A percentile compares a stretch with the other conserved stretches of the same genome.
Conservation (phyloP, 768 basidiomycete genomes). For the Leccinum longicurvipes region DNA sequence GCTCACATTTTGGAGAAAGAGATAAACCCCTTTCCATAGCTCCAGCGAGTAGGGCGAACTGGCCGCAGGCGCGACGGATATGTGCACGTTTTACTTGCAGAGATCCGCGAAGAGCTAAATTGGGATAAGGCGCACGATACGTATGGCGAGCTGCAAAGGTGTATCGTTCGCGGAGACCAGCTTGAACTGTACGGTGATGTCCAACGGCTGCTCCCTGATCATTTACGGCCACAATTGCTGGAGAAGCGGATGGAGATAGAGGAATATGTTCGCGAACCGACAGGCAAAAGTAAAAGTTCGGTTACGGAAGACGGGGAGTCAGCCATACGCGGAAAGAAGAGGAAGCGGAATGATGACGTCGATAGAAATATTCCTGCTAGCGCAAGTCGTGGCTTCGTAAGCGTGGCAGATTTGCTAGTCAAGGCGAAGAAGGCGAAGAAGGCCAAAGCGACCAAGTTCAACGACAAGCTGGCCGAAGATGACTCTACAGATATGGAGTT, state of each 20-base stretch:
- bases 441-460: slow-evolving; percentile 41
- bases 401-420: slow-evolving; percentile 57
- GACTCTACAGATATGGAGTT: slow-evolving; percentile 70
- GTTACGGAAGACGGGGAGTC: slow-evolving; percentile 28
- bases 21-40: slow-evolving; percentile 41
- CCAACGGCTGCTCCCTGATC: slow-evolving; percentile 75
- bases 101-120: slow-evolving; percentile 87
- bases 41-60: slow-evolving; percentile 94
- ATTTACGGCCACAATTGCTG: slow-evolving; percentile 70
- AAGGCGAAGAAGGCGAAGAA: slow-evolving; percentile 52
- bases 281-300: slow-evolving; percentile 32
- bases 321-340: slow-evolving; percentile 45
- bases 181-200: slow-evolving; percentile 95
- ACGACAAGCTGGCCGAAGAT: slow-evolving; percentile 49
- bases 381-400: slow-evolving; percentile 71
- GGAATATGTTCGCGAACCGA: slow-evolving; percentile 57
- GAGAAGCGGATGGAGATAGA: slow-evolving; percentile 84
- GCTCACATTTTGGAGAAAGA: background rate
- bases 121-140: slow-evolving; percentile 83
- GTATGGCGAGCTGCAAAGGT: slow-evolving; percentile 85
- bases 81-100: slow-evolving; percentile 89
- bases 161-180: slow-evolving; percentile 80
- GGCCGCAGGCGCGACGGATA: slow-evolving; percentile 87
- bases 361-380: slow-evolving; percentile 69
- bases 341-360: slow-evolving; percentile 68